A percentile compares a stretch with the other conserved stretches of the same genome.
These are phyloP conservation scores for Ophiobolus disseminans DNA, from an alignment of 2,329 filamentous ascomycete genomes.

Conservation along the genomic window DNA sequence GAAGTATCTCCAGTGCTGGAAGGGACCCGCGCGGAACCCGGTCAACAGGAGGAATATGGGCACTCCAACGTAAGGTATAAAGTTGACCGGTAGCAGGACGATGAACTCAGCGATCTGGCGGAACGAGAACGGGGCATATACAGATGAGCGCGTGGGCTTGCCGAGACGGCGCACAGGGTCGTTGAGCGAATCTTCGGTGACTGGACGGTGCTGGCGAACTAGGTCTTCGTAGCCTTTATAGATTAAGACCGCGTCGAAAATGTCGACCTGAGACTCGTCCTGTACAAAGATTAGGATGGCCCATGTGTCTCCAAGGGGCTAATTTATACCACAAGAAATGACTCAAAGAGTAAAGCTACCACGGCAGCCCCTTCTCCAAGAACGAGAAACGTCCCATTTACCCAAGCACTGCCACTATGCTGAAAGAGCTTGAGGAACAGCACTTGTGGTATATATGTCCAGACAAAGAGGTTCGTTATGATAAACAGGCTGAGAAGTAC, in stretches of 20 bases:
- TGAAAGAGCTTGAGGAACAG: conserved; percentile 91
- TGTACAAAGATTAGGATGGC: conserved; percentile 9
- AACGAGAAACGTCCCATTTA: conserved; percentile 85
- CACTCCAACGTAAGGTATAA: conserved; percentile 82
- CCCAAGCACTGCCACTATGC: conserved; percentile 78
- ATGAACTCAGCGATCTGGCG: conserved; percentile 90
- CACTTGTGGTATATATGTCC: conserved; percentile 87
- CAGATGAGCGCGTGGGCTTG: conserved; percentile 75
- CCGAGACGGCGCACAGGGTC: conserved; percentile 81
- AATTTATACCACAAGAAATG: conserved; percentile 53
- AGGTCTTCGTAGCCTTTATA: conserved; percentile 72
- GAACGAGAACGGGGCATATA: conserved; percentile 88
- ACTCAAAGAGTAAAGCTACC: conserved; percentile 63
- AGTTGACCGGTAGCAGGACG: conserved; percentile 72
- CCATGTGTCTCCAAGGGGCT: neutral
- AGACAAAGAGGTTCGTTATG: conserved; percentile 84
- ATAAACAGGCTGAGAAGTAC: conserved; percentile 82
- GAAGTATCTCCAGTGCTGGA: conserved; percentile 92
- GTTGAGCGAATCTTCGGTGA: conserved; percentile 68
- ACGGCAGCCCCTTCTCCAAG: conserved; percentile 71
- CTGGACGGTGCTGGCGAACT: conserved; percentile 58
- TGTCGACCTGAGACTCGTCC: conserved; percentile 77
- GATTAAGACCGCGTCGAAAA: conserved; percentile 80
- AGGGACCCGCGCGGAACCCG: conserved; percentile 83
- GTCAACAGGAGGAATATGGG: conserved; percentile 88